These are phyloP conservation scores for Apodospora peruviana DNA, from an alignment of 495 filamentous ascomycete genomes.

Conservation along the genomic window DNA sequence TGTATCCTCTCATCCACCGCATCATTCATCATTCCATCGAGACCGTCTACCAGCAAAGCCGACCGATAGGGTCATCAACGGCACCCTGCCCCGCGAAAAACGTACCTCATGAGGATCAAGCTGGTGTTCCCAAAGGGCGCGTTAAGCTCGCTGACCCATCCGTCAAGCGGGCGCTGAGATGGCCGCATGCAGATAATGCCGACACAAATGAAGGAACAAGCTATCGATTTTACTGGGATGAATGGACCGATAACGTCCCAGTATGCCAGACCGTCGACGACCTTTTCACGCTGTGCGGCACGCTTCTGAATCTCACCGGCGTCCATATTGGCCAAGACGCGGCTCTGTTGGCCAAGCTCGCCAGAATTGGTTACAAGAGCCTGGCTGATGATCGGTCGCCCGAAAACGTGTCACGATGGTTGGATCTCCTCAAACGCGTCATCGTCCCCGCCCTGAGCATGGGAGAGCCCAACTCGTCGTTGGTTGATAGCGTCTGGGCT, in stretches of 20 bases:
- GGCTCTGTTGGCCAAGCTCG: constrained; percentile 68
- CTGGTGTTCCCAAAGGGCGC: constrained; percentile 57
- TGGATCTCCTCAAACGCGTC: constrained; percentile 71
- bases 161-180: constrained; percentile 59
- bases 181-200: constrained; percentile 71
- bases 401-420: constrained; percentile 66
- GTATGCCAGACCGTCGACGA: constrained; percentile 87
- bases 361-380: constrained; percentile 73
- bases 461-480: constrained; percentile 71
- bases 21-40: constrained; percentile 74
- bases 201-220: constrained; percentile 66
- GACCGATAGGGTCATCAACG: constrained; percentile 12
- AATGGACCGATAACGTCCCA: constrained; percentile 91
- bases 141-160: constrained; percentile 52
- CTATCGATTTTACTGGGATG: constrained; percentile 94
- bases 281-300: constrained; percentile 79
- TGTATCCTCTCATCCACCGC: constrained; percentile 61
- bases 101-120: constrained; percentile 54
- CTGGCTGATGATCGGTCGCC: constrained; percentile 63
- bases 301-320: constrained; percentile 76
- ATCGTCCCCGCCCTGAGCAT: constrained; percentile 81
- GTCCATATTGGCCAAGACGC: constrained; percentile 84
- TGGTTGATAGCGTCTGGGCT: constrained; percentile 78
- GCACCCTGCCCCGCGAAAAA: constrained; percentile 38
- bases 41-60: constrained; percentile 36